Evolutionary conservation across 1,284 basidiomycete genomes (phyloP).

Genomic region (Ganoderma sinense): DNA sequence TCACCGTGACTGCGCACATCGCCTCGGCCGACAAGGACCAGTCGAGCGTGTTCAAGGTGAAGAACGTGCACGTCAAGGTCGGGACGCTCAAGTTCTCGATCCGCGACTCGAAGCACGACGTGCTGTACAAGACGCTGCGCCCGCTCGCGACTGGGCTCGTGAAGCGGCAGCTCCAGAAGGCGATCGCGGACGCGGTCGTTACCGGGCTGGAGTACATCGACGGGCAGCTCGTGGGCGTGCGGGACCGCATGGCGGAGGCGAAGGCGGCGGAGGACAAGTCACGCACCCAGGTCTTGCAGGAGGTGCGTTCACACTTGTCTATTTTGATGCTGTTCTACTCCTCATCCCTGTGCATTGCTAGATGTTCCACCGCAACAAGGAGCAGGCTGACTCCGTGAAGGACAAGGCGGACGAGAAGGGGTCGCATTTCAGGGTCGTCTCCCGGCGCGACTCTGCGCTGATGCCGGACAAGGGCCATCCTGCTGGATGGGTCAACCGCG

Average conservation of each 20-base stretch:
- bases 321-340: conserved; percentile 12
- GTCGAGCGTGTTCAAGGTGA: conserved; percentile 81
- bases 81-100: conserved; percentile 91
- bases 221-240: conserved; percentile 84
- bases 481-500: conserved; percentile 74
- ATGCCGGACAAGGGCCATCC: conserved; percentile 71
- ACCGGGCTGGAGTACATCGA: conserved; percentile 89
- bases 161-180: conserved; percentile 92
- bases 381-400: conserved; percentile 52
- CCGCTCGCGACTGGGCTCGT: conserved; percentile 83
- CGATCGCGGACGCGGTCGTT: conserved; percentile 78
- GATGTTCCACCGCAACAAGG: conserved; percentile 67
- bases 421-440: conserved; percentile 79
- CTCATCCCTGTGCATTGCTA: conserved; percentile 32
- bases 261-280: conserved; percentile 59
- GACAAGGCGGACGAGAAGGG: conserved; percentile 51
- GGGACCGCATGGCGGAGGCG: conserved; percentile 79
- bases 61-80: conserved; percentile 82
- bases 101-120: conserved; percentile 91
- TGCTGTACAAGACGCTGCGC: conserved; percentile 85
- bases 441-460: conserved; percentile 67
- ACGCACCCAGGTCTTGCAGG: conserved; percentile 70
- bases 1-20: conserved; percentile 72
- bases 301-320: conserved; percentile 47
- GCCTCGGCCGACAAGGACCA: conserved; percentile 71